Percentiles rank a stretch among this genome's conserved stretches.
phyloP scores from a whole-genome alignment of 768 basidiomycete species.

The Tricholoma saponaceum region DNA sequence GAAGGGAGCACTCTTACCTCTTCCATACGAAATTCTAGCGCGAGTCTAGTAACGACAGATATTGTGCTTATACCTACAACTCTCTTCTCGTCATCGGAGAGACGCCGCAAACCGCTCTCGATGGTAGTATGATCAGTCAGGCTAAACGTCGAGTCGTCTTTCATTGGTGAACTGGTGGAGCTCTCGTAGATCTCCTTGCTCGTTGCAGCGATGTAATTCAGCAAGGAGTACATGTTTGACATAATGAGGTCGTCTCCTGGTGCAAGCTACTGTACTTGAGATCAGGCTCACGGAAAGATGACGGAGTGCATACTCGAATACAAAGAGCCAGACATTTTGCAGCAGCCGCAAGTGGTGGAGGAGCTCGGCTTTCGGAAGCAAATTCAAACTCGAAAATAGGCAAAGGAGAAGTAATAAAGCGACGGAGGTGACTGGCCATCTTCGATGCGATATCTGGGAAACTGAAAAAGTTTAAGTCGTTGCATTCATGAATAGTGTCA shows the following conservation, averaged over 20 bases:
- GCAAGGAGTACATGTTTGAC: conserved; percentile 95
- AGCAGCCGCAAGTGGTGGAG: conserved; percentile 77
- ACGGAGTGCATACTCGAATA: conserved; percentile 56
- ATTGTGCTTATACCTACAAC: conserved; percentile 89
- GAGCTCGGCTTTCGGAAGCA: conserved; percentile 64
- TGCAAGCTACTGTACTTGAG: conserved; percentile 50
- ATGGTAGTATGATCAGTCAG: conserved; percentile 46
- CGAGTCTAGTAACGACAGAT: conserved; percentile 82
- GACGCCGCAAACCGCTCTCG: conserved; percentile 59
- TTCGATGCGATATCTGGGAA: conserved; percentile 75
- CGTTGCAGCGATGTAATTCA: conserved; percentile 87
- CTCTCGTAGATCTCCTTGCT: conserved; percentile 70
- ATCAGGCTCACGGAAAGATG: neutral
- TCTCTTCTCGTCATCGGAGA: conserved; percentile 81
- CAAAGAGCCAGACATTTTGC: conserved; percentile 89
- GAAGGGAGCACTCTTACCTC: conserved; percentile 46
- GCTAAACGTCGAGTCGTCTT: conserved; percentile 37
- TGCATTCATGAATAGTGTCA: neutral
- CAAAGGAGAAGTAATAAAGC: conserved; percentile 84
- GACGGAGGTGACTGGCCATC: conserved; percentile 76
- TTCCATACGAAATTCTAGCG: conserved; percentile 81
- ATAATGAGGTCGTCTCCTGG: conserved; percentile 86
- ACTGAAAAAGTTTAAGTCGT: conserved; percentile 32
- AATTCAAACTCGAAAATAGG: conserved; percentile 88
- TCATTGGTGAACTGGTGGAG: conserved; percentile 37